These are phyloP conservation scores for Rhodotorula diobovata DNA, from an alignment of 768 basidiomycete species.

Conservation along the genomic window DNA sequence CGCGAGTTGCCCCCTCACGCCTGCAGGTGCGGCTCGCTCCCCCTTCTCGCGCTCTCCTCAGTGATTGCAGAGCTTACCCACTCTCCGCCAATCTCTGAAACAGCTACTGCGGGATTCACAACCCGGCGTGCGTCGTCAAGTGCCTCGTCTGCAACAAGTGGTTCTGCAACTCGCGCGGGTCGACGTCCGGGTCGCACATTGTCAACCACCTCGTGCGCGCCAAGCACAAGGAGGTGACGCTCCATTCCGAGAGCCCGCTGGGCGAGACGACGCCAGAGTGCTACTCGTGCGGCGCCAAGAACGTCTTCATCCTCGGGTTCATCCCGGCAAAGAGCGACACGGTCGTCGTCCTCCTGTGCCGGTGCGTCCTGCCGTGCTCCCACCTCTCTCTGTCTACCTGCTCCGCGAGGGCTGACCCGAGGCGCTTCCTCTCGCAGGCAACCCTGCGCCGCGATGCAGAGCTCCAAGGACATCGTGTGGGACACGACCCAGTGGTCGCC, in stretches of 20 bases:
- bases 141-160: slow-evolving; percentile 86
- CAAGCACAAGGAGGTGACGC: slow-evolving; percentile 96
- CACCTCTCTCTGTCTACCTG: neutral
- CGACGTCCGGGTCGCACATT: slow-evolving; percentile 89
- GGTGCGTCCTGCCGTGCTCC: slow-evolving; percentile 56
- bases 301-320: slow-evolving; percentile 98
- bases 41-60: neutral
- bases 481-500: slow-evolving; percentile 97
- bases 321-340: slow-evolving; percentile 99
- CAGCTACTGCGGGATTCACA: slow-evolving; percentile 98
- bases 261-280: slow-evolving; percentile 98
- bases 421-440: slow-evolving; percentile 57
- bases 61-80: neutral
- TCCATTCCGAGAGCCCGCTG: slow-evolving; percentile 89
- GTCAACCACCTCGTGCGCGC: slow-evolving; percentile 98
- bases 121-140: slow-evolving; percentile 93
- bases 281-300: slow-evolving; percentile 98
- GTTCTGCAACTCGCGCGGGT: slow-evolving; percentile 98
- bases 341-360: slow-evolving; percentile 92
- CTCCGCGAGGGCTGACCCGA: neutral
- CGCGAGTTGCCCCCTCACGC: slow-evolving; percentile 83
- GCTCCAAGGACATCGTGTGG: slow-evolving; percentile 95
- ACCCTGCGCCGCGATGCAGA: slow-evolving; percentile 87
- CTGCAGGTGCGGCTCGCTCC: slow-evolving; percentile 64
- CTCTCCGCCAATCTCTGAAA: slow-evolving; percentile 13